Evolutionary conservation across 176 grass and related monocot species (phyloP).

Genomic region (Phoenix dactylifera): DNA sequence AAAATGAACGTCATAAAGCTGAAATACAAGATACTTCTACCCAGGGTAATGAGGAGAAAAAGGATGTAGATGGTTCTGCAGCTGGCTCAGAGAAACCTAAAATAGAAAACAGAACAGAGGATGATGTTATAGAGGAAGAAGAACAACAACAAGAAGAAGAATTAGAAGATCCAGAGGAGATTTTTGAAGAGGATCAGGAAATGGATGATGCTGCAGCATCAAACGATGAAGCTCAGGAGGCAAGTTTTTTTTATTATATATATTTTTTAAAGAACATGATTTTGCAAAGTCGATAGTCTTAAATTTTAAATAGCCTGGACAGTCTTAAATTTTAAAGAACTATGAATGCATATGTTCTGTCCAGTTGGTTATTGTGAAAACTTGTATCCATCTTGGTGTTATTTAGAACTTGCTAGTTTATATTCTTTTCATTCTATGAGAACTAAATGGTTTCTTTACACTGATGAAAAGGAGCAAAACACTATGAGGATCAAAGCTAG

Average conservation of each 20-base stretch:
- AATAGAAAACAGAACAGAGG: constrained; percentile 28
- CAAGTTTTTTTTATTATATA: constrained; percentile 1
- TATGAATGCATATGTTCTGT: too few relatives aligned
- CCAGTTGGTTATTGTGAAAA: too few relatives aligned
- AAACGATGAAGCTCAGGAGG: constrained; percentile 14
- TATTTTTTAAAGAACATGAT: too few relatives aligned
- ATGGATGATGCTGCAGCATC: constrained; percentile 35
- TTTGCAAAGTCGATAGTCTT: too few relatives aligned
- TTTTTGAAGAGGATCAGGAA: constrained; percentile 70
- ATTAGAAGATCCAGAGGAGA: constrained; percentile 66
- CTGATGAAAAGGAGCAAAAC: too few relatives aligned
- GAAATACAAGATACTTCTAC: constrained; percentile 25
- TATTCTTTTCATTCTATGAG: too few relatives aligned
- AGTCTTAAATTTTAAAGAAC: too few relatives aligned
- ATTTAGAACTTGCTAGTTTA: too few relatives aligned
- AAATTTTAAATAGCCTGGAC: too few relatives aligned
- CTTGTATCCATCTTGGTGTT: too few relatives aligned
- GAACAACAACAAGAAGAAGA: constrained; percentile 54
- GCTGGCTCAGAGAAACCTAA: constrained; percentile 25
- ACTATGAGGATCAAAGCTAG: too few relatives aligned
- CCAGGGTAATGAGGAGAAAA: constrained; percentile 23
- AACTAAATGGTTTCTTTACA: too few relatives aligned
- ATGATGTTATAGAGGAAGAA: constrained; percentile 17
- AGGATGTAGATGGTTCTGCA: constrained; percentile 18
- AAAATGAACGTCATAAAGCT: constrained; percentile 23